Percentiles rank a stretch among this genome's conserved stretches.
phyloP scores from a whole-genome alignment of 192 early-diverging fungal genomes.

The Coemansia sp. region DNA sequence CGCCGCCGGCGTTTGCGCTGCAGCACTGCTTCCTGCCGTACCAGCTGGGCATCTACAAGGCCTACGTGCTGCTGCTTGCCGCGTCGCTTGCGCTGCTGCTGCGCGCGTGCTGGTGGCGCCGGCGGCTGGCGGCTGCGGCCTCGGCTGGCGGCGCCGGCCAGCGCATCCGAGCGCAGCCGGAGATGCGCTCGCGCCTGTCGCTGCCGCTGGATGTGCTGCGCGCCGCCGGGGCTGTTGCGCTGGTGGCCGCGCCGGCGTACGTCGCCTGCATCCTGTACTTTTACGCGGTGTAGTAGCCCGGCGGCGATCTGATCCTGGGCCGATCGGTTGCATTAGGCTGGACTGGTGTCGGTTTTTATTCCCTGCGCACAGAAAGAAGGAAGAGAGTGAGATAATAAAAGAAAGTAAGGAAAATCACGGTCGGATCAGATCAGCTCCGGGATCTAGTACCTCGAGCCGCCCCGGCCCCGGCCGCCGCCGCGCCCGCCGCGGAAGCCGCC shows the following conservation, averaged over 20 bases:
- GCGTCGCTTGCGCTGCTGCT: constrained; percentile 11
- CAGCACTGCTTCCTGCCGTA: constrained; percentile 67
- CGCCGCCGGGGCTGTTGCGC: constrained; percentile 13
- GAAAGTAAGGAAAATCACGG: neutral
- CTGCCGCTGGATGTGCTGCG: neutral
- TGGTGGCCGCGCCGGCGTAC: constrained; percentile 20
- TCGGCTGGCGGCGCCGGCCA: neutral
- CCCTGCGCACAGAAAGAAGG: neutral
- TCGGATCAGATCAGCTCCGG: neutral
- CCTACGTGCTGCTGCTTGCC: constrained; percentile 22
- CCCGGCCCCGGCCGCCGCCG: constrained; percentile 46
- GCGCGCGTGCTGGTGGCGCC: constrained; percentile 9
- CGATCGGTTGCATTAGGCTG: too few relatives aligned
- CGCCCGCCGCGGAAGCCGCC: constrained; percentile 53
- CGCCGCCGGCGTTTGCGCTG: constrained; percentile 36
- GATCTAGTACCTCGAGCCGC: constrained; percentile 54
- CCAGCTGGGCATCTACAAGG: constrained; percentile 63
- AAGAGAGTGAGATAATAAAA: neutral
- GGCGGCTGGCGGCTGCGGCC: neutral
- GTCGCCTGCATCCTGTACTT: constrained; percentile 14
- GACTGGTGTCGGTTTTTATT: too few relatives aligned
- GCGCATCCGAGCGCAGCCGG: too few relatives aligned
- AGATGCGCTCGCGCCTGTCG: neutral
- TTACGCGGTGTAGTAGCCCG: constrained; percentile 2
- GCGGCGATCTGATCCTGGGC: neutral